A percentile compares a stretch with the other conserved stretches of the same genome.
Evolutionary conservation across 1,284 basidiomycete genomes (phyloP).

Genomic region (Tetrapyrgos nigripes): DNA sequence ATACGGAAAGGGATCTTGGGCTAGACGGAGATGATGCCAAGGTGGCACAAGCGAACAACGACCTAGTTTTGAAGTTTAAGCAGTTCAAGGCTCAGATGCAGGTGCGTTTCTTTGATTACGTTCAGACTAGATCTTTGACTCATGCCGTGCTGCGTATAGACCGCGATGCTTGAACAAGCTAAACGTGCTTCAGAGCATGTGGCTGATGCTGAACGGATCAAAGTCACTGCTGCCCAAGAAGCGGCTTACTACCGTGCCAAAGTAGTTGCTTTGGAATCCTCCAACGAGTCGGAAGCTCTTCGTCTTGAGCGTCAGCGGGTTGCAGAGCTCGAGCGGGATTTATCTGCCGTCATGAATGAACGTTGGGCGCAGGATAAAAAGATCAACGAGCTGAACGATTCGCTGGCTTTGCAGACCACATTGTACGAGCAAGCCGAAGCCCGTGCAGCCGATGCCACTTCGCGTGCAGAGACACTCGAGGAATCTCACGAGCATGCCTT

Average conservation of each 20-base stretch:
- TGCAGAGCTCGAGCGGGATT: slow-evolving; percentile 80
- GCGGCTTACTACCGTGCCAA: slow-evolving; percentile 97
- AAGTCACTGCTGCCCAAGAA: slow-evolving; percentile 88
- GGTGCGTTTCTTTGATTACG: slow-evolving; percentile 55
- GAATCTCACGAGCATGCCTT: slow-evolving; percentile 76
- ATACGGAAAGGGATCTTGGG: slow-evolving; percentile 58
- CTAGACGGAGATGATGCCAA: slow-evolving; percentile 45
- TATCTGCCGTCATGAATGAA: slow-evolving; percentile 72
- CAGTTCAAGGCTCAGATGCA: slow-evolving; percentile 89
- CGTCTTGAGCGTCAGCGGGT: slow-evolving; percentile 86
- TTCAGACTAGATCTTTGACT: slow-evolving; percentile 11
- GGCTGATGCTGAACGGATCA: slow-evolving; percentile 82
- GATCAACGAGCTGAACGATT: slow-evolving; percentile 76
- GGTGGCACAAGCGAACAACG: slow-evolving; percentile 56
- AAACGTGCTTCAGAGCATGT: slow-evolving; percentile 80
- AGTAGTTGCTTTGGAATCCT: slow-evolving; percentile 83
- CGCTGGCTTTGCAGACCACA: slow-evolving; percentile 77
- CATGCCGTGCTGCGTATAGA: slow-evolving; percentile 47
- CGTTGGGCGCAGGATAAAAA: slow-evolving; percentile 74
- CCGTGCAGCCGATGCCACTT: slow-evolving; percentile 79
- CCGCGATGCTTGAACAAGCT: slow-evolving; percentile 77
- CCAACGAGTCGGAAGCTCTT: slow-evolving; percentile 67
- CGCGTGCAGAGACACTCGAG: slow-evolving; percentile 86
- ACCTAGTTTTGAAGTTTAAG: slow-evolving; percentile 86
- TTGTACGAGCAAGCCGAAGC: slow-evolving; percentile 84